Base-by-base conservation (phyloP, 495 filamentous ascomycete species). In the Tuber melanosporum region DNA sequence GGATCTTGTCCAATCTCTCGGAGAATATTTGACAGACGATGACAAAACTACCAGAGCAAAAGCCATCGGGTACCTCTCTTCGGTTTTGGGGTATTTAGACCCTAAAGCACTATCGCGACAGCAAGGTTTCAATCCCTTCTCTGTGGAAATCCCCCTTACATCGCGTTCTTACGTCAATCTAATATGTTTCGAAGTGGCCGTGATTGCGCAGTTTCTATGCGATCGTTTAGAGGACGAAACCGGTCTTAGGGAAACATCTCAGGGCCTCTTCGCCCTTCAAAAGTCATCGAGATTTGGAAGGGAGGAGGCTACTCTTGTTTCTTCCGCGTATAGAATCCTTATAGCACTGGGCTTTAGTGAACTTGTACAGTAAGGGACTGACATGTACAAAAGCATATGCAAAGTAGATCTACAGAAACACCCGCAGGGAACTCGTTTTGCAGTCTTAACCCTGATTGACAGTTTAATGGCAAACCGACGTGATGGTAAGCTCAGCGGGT, bases 21-120 rank as follows among this genome's bases (percentile, higher is more conserved):
- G 88, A 17, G 89, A 91, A 84, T 92, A 92, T 73, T 87, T 93
- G 76, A 92, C 91, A 72, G 88, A 91, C 79, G 91, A 92, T 75
- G 91, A 93, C 83, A 85, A 86, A 66, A 87, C 87, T 43, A 82
- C 90, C 41, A 87, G 91, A 12, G 87, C 89, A 36, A 92, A 91
- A 85, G 89, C 90, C 0, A 87, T 93, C 77, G 87, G 88, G 47
- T 93, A 91, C 83, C 88, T 93, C 52, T 89, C 91, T 3, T 88
- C 90, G 44, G 88, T 93, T 70, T 88, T 93, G 74, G 85, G 84
- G 72, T 85, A 85, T 43, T 82, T 92, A 3, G 85, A 88, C n/a
- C 84, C 87, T 26, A 89, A 87, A 73, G 88, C 88, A 66, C 85
- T 93, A n/a, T 87, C 90, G 14, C 83, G 89, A 79, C 91, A 93